Evolutionary conservation across 1,284 basidiomycete species (phyloP).

Genomic region (Sanghuangporus weigelae): DNA sequence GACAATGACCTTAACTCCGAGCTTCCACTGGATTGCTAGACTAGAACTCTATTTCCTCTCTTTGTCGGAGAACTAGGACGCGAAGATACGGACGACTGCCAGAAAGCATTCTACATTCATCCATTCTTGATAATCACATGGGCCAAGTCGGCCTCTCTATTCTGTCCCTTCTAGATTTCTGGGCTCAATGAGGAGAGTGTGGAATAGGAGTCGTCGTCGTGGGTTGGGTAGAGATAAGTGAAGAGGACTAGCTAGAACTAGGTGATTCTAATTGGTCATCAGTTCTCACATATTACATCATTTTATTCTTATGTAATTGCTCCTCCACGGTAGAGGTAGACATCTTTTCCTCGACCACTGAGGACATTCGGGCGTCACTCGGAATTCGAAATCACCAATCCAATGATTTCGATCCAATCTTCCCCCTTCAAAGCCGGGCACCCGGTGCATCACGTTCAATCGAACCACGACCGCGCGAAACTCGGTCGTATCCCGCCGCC

Average conservation of each 20-base stretch:
- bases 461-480: neutral
- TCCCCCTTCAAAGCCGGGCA: neutral
- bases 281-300: neutral
- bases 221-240: neutral
- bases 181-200: neutral
- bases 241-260: too few relatives aligned
- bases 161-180: neutral
- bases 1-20: neutral
- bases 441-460: neutral
- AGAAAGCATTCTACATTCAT: too few relatives aligned
- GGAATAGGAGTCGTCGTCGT: neutral
- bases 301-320: neutral
- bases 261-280: neutral
- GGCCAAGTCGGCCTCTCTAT: neutral
- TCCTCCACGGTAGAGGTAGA: too few relatives aligned
- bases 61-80: too few relatives aligned
- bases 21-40: neutral
- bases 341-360: neutral
- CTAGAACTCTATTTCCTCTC: neutral
- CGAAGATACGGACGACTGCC: too few relatives aligned
- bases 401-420: neutral
- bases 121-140: neutral
- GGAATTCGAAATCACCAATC: neutral
- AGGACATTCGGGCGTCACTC: neutral
- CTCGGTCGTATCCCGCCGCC: neutral